Conservation (phyloP, 2,329 filamentous ascomycete genomes). For the Coleophoma eucalyptorum region DNA sequence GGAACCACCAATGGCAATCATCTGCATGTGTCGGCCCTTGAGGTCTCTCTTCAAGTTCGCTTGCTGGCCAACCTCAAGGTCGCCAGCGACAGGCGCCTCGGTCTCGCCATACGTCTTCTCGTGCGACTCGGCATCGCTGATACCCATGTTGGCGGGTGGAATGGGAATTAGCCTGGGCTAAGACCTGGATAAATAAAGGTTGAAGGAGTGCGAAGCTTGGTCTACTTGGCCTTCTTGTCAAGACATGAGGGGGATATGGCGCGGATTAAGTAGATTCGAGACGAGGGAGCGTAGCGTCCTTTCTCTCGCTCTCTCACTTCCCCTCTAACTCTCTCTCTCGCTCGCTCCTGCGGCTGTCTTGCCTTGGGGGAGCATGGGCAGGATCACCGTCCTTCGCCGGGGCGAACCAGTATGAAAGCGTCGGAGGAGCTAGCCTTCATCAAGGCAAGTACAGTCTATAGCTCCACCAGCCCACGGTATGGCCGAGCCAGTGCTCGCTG, state of each 20-base stretch:
- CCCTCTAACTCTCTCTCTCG: background rate
- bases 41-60: conserved; percentile 33
- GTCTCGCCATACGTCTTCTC: conserved; percentile 11
- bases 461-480: background rate
- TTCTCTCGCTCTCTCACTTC: background rate
- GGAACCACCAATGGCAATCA: conserved; percentile 47
- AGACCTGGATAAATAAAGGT: background rate
- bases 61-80: conserved; percentile 17
- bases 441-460: too few relatives aligned
- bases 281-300: background rate
- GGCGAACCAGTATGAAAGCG: background rate
- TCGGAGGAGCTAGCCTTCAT: background rate
- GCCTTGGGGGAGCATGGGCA: too few relatives aligned
- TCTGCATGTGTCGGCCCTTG: conserved; percentile 46
- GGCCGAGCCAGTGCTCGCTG: background rate
- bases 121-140: conserved; percentile 1
- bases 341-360: too few relatives aligned
- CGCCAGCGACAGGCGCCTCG: conserved; percentile 5
- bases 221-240: background rate
- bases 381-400: background rate
- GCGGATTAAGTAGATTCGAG: background rate
- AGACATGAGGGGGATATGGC: background rate
- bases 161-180: conserved; percentile 1
- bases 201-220: background rate
- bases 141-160: conserved; percentile 3